phyloP scores from a whole-genome alignment of 2,329 filamentous ascomycete genomes.

The Colletotrichum sp. region DNA sequence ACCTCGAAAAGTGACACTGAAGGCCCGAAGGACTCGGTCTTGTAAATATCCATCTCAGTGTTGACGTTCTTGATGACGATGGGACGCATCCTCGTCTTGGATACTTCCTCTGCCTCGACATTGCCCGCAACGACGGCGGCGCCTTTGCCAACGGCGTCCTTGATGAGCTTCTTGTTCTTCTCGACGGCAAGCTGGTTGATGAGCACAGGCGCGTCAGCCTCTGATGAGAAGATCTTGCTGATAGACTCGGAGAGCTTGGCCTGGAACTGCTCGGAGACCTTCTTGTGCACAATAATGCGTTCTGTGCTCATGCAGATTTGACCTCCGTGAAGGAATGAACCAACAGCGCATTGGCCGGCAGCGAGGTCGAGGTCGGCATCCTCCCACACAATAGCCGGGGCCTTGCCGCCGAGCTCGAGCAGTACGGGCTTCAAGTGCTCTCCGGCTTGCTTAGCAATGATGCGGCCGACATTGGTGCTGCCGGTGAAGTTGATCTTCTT shows the following conservation, averaged over 20 bases:
- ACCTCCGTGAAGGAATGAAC: slow-evolving; percentile 75
- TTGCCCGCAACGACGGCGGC: slow-evolving; percentile 49
- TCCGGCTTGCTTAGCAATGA: slow-evolving; percentile 73
- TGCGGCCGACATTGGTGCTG: slow-evolving; percentile 73
- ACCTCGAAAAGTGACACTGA: slow-evolving; percentile 69
- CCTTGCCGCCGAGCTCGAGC: slow-evolving; percentile 85
- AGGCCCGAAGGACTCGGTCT: slow-evolving; percentile 76
- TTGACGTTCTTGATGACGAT: slow-evolving; percentile 66
- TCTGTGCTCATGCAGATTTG: slow-evolving; percentile 91
- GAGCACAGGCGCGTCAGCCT: slow-evolving; percentile 70
- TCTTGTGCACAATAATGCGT: slow-evolving; percentile 65
- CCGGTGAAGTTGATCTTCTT: slow-evolving; percentile 91
- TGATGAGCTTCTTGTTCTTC: slow-evolving; percentile 63
- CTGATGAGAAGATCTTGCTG: slow-evolving; percentile 51
- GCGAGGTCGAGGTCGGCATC: slow-evolving; percentile 80
- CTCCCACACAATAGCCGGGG: slow-evolving; percentile 77
- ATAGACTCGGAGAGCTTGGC: slow-evolving; percentile 43
- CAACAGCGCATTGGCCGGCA: slow-evolving; percentile 70
- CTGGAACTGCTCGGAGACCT: slow-evolving; percentile 51
- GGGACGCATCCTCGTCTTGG: slow-evolving; percentile 55
- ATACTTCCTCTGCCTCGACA: slow-evolving; percentile 28
- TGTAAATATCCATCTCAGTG: slow-evolving; percentile 69
- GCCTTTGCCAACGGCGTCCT: slow-evolving; percentile 70
- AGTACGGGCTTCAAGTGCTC: slow-evolving; percentile 79
- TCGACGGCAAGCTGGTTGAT: slow-evolving; percentile 69